These are phyloP conservation scores for Fusarium luffae DNA, from an alignment of 2,329 filamentous ascomycete species.

Conservation along the genomic window DNA sequence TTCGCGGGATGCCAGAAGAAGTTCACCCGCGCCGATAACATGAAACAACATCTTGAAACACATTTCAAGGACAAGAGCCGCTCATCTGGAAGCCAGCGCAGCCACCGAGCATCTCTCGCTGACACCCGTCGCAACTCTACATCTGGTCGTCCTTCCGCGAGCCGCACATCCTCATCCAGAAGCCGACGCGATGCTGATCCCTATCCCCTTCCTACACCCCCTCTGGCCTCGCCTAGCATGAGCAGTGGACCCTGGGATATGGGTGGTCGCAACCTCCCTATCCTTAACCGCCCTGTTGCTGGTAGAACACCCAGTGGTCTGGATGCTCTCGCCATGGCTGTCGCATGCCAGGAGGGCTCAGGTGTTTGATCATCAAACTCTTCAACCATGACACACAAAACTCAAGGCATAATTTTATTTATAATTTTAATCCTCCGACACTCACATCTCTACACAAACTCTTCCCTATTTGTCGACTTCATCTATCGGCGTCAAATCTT, in stretches of 20 bases:
- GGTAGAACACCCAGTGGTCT: slow-evolving; percentile 62
- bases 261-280: slow-evolving; percentile 57
- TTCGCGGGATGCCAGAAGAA: slow-evolving; percentile 79
- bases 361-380: slow-evolving; percentile 26
- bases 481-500: slow-evolving; percentile 10
- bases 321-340: slow-evolving; percentile 65
- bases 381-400: slow-evolving; percentile 6
- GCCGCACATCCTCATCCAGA: slow-evolving; percentile 46
- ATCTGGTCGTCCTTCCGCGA: slow-evolving; percentile 46
- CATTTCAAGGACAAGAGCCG: slow-evolving; percentile 74
- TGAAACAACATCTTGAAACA: slow-evolving; percentile 86
- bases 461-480: slow-evolving; percentile 3
- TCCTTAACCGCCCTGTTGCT: slow-evolving; percentile 58
- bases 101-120: slow-evolving; percentile 49
- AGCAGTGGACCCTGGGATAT: slow-evolving; percentile 59
- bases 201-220: slow-evolving; percentile 51
- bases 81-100: slow-evolving; percentile 52
- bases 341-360: slow-evolving; percentile 62
- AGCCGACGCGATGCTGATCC: slow-evolving; percentile 56
- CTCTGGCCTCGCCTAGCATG: slow-evolving; percentile 52
- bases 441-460: background rate
- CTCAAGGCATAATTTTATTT: slow-evolving; percentile 27
- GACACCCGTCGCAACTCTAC: slow-evolving; percentile 50
- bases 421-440: slow-evolving; percentile 41
- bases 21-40: slow-evolving; percentile 86